phyloP scores from a whole-genome alignment of 306 rosid genomes.

The Aeschynomene evenia region DNA sequence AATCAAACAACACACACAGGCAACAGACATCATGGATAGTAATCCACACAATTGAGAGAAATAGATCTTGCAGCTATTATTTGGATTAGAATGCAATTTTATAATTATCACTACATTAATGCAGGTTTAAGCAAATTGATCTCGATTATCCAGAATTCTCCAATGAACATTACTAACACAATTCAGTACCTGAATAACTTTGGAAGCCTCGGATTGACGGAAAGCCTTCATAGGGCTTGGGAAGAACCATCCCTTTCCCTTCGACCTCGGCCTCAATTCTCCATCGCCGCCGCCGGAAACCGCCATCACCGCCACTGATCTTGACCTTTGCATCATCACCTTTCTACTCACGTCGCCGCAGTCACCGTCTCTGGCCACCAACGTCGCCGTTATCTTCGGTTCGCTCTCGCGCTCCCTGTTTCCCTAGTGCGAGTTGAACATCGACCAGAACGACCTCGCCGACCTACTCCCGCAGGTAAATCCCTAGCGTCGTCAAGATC shows the following conservation, averaged over 20 bases:
- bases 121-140: background rate
- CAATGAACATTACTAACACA: background rate
- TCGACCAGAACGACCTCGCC: constrained; percentile 75
- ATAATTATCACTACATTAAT: background rate
- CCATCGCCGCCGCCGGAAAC: constrained; percentile 31
- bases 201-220: constrained; percentile 68
- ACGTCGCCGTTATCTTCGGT: constrained; percentile 39
- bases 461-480: constrained; percentile 46
- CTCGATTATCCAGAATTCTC: background rate
- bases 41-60: no score
- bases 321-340: constrained; percentile 71
- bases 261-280: constrained; percentile 40
- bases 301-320: constrained; percentile 60
- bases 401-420: constrained; percentile 37
- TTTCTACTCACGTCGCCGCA: constrained; percentile 35
- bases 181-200: constrained; percentile 44
- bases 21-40: no score
- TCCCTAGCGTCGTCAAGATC: constrained; percentile 35
- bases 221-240: constrained; percentile 90
- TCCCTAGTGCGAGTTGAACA: constrained; percentile 50
- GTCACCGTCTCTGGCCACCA: constrained; percentile 19
- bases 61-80: no score
- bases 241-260: constrained; percentile 71
- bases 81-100: no score
- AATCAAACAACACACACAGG: no score